A percentile compares a stretch with the other conserved stretches of the same genome.
Conservation (phyloP, 2,329 filamentous ascomycete species). For the Verruconis gallopava region DNA sequence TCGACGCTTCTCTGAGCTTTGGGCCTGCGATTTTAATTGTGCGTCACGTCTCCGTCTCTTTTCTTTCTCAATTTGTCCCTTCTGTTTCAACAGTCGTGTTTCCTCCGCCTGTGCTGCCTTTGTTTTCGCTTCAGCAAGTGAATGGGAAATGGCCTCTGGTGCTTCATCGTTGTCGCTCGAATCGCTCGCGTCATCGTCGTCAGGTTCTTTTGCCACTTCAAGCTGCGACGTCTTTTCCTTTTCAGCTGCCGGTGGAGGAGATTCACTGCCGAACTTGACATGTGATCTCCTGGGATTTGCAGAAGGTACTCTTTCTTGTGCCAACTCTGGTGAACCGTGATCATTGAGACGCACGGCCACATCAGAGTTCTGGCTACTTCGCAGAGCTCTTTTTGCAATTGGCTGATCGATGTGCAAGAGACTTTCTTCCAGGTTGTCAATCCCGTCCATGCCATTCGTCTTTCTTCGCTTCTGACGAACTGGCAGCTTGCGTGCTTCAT, state of each 20-base stretch:
- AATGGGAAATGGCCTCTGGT: slow-evolving; percentile 7
- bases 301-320: background rate
- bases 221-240: background rate
- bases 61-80: slow-evolving; percentile 1
- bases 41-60: slow-evolving; percentile 3
- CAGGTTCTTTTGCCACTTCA: background rate
- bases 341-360: background rate
- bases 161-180: too few species aligned
- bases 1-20: slow-evolving; percentile 4
- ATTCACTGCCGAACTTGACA: slow-evolving; percentile 5
- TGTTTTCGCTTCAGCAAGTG: slow-evolving; percentile 2
- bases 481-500: background rate
- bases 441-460: too few species aligned
- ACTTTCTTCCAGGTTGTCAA: background rate
- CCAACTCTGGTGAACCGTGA: background rate
- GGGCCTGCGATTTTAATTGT: slow-evolving; percentile 7
- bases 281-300: slow-evolving; percentile 2
- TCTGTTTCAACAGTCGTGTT: background rate
- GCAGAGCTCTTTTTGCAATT: background rate
- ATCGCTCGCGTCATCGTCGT: slow-evolving; percentile 5
- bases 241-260: slow-evolving; percentile 5
- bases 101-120: background rate
- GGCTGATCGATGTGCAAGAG: background rate
- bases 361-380: background rate
- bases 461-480: background rate